phyloP scores from a whole-genome alignment of 1,139 yeast genomes.

The Geotrichum aggregatum region DNA sequence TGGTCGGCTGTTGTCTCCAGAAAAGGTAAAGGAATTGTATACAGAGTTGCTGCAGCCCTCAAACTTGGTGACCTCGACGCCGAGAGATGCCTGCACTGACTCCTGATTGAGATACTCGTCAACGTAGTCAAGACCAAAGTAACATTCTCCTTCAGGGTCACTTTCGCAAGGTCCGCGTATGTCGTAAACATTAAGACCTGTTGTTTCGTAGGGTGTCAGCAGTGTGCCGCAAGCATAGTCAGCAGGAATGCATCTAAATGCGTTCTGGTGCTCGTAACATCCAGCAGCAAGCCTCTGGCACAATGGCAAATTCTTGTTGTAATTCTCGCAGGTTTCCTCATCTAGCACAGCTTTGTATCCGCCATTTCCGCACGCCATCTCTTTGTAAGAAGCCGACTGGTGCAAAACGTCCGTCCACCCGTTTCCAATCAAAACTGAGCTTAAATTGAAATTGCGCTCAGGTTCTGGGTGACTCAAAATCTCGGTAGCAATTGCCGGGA shows the following conservation, averaged over 20 bases:
- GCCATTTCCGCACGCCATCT: constrained; percentile 97
- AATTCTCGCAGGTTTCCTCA: constrained; percentile 73
- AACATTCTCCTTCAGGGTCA: constrained; percentile 55
- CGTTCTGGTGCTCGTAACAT: constrained; percentile 74
- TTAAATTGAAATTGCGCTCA: constrained; percentile 59
- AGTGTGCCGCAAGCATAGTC: constrained; percentile 84
- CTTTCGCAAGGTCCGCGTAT: constrained; percentile 81
- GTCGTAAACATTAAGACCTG: constrained; percentile 92
- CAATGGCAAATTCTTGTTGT: constrained; percentile 71
- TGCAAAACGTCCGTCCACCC: constrained; percentile 91
- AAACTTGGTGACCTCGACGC: constrained; percentile 83
- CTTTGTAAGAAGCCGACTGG: constrained; percentile 84
- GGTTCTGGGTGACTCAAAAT: constrained; percentile 45
- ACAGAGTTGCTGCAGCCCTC: constrained; percentile 64
- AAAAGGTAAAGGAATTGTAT: constrained; percentile 52
- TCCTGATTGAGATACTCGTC: constrained; percentile 65
- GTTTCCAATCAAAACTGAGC: constrained; percentile 89
- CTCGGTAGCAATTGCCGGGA: constrained; percentile 44
- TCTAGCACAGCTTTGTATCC: constrained; percentile 78
- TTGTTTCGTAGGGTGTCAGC: constrained; percentile 80
- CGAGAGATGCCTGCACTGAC: constrained; percentile 71
- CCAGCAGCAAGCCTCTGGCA: constrained; percentile 74
- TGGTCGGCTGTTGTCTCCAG: constrained; percentile 63
- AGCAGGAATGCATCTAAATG: constrained; percentile 95
- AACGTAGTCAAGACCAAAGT: constrained; percentile 62